These are phyloP conservation scores for Phoma sp. DNA, from an alignment of 2,329 filamentous ascomycete species.

Conservation along the genomic window DNA sequence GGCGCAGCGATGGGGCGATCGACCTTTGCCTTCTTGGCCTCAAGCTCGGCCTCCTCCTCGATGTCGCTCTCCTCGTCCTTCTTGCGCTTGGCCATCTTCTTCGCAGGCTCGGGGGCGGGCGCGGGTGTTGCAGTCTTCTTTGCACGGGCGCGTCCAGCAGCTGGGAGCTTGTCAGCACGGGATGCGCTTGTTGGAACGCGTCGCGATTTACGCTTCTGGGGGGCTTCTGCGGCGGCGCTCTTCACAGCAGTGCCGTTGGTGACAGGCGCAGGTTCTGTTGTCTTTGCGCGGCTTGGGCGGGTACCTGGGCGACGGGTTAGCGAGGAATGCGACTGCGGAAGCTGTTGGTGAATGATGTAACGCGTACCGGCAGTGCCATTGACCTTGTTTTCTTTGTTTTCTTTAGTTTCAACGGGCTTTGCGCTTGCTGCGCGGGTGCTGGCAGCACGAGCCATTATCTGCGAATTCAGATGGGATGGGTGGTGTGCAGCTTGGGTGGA, in stretches of 20 bases:
- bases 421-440: conserved; percentile 38
- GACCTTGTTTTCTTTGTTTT: conserved; percentile 26
- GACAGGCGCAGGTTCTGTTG: conserved; percentile 26
- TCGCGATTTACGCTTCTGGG: conserved; percentile 14
- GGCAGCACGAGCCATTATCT: conserved; percentile 41
- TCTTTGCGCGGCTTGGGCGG: conserved; percentile 37
- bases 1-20: conserved; percentile 22
- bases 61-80: conserved; percentile 37
- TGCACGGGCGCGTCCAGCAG: conserved; percentile 27
- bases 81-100: conserved; percentile 40
- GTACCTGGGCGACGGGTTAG: conserved; percentile 26
- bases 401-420: conserved; percentile 36
- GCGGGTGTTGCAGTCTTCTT: conserved; percentile 31
- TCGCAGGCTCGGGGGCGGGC: conserved; percentile 22
- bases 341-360: conserved; percentile 21
- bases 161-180: conserved; percentile 22
- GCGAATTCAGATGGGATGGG: conserved; percentile 18
- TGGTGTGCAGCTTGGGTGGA: conserved; percentile 25
- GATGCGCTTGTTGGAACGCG: conserved; percentile 17
- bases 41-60: conserved; percentile 28
- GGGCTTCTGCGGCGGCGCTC: conserved; percentile 10
- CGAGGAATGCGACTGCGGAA: conserved; percentile 16
- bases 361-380: conserved; percentile 42
- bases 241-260: conserved; percentile 20
- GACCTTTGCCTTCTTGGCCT: conserved; percentile 36